Conservation (phyloP, 1,284 basidiomycete species). For the Sphagnurus paluster region DNA sequence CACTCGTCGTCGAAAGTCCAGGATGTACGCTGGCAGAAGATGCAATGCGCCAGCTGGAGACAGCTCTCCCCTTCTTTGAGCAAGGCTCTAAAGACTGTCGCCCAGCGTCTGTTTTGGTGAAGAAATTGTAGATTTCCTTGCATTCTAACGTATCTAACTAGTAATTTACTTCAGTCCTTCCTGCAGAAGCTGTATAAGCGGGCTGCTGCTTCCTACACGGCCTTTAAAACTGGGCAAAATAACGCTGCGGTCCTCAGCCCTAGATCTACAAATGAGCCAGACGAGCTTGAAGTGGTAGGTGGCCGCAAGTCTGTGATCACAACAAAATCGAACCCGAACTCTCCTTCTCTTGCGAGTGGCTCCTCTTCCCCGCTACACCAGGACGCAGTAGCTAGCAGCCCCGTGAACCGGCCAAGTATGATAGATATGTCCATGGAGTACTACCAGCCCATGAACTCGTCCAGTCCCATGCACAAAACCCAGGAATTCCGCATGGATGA, state of each 20-base stretch:
- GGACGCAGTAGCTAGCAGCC: slow-evolving; percentile 17
- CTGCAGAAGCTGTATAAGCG: slow-evolving; percentile 29
- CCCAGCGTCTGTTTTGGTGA: slow-evolving; percentile 41
- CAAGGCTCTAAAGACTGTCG: slow-evolving; percentile 40
- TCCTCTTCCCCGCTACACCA: slow-evolving; percentile 19
- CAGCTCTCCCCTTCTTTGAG: slow-evolving; percentile 40
- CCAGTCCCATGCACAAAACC: slow-evolving; percentile 2
- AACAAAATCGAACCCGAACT: slow-evolving; percentile 29
- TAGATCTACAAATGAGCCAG: slow-evolving; percentile 22
- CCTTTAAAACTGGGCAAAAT: slow-evolving; percentile 22
- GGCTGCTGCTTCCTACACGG: slow-evolving; percentile 25
- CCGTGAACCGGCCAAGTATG: slow-evolving; percentile 21
- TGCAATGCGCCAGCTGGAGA: slow-evolving; percentile 41
- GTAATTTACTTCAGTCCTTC: slow-evolving; percentile 17
- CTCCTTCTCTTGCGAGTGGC: slow-evolving; percentile 24
- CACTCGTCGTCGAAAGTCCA: slow-evolving; percentile 46
- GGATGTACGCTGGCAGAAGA: slow-evolving; percentile 39
- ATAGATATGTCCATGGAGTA: slow-evolving; percentile 27
- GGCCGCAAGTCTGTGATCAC: slow-evolving; percentile 37
- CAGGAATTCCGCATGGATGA: slow-evolving; percentile 15
- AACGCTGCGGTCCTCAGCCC: not conserved
- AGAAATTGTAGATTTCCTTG: slow-evolving; percentile 8
- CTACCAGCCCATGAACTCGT: slow-evolving; percentile 20
- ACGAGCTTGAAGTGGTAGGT: slow-evolving; percentile 38
- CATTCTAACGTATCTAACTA: not conserved